phyloP scores from a whole-genome alignment of 768 basidiomycete species.

The Cubamyces lactineus region DNA sequence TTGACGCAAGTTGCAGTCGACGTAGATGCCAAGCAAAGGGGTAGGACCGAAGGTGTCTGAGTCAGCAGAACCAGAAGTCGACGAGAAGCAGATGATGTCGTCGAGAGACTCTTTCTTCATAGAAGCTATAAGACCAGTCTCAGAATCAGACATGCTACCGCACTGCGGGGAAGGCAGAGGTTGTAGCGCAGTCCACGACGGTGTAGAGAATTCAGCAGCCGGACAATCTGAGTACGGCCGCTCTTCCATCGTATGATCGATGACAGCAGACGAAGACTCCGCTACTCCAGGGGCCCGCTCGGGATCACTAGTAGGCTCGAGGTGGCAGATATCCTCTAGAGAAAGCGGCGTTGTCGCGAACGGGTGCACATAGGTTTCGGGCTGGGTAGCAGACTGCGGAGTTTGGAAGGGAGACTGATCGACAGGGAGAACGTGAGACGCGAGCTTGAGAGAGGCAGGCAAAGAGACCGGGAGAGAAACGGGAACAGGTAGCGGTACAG shows the following conservation, averaged over 20 bases:
- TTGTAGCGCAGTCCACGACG: neutral
- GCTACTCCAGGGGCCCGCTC: neutral
- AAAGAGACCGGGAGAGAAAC: neutral
- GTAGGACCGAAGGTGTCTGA: constrained; percentile 2
- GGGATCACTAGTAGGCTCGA: neutral
- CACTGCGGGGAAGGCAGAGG: neutral
- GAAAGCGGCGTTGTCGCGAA: neutral
- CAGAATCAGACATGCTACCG: neutral
- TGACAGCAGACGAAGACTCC: neutral
- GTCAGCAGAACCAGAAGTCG: neutral
- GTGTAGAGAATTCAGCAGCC: constrained; percentile 21
- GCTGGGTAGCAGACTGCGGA: neutral
- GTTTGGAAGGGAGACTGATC: neutral
- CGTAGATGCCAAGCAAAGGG: constrained; percentile 32
- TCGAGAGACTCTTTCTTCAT: neutral
- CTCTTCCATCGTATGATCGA: neutral
- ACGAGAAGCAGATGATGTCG: constrained; percentile 12
- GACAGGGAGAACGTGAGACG: neutral
- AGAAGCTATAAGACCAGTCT: neutral
- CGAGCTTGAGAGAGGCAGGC: neutral
- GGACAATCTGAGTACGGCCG: constrained; percentile 28
- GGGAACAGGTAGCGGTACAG: neutral
- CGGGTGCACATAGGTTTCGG: neutral
- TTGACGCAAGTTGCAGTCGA: constrained; percentile 42
- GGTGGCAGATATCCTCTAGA: constrained; percentile 10